Evolutionary conservation across 2,329 filamentous ascomycete species (phyloP).

Genomic region (Diaporthe sp.): DNA sequence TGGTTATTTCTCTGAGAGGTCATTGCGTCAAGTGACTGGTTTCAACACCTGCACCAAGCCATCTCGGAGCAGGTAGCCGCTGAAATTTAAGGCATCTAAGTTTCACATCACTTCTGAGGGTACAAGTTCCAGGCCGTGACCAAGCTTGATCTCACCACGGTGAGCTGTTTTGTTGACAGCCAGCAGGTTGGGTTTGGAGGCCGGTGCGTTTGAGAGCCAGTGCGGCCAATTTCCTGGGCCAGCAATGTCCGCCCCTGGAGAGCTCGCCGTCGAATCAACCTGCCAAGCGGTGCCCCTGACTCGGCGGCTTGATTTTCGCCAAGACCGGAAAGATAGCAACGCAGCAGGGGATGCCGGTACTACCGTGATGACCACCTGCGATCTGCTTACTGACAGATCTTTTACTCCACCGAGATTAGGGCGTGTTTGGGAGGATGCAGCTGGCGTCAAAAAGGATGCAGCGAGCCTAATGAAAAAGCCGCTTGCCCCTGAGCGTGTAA

Average conservation of each 20-base stretch:
- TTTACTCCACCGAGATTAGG: conserved; percentile 22
- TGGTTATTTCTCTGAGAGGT: background rate
- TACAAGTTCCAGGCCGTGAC: background rate
- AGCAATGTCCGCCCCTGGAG: conserved; percentile 21
- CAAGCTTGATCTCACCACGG: background rate
- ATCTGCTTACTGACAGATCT: conserved; percentile 27
- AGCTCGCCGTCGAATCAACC: conserved; percentile 14
- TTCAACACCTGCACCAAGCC: background rate
- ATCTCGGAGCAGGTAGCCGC: background rate
- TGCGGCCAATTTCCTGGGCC: conserved; percentile 29
- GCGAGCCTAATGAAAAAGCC: background rate
- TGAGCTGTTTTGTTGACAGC: conserved; percentile 9
- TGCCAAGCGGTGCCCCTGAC: conserved; percentile 25
- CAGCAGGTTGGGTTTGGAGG: background rate
- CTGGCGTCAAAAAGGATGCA: conserved; percentile 14
- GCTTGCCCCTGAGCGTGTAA: background rate
- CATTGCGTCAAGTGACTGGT: background rate
- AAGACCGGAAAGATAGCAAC: background rate
- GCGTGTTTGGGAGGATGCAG: conserved; percentile 10
- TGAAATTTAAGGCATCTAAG: background rate
- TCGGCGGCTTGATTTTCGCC: conserved; percentile 21
- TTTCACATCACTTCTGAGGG: background rate
- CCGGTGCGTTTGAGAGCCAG: conserved; percentile 21
- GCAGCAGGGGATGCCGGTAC: background rate
- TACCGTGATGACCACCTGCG: conserved; percentile 9